Base-by-base conservation (phyloP, 139 green algal genomes). In the Limnomonas spitsbergensis region DNA sequence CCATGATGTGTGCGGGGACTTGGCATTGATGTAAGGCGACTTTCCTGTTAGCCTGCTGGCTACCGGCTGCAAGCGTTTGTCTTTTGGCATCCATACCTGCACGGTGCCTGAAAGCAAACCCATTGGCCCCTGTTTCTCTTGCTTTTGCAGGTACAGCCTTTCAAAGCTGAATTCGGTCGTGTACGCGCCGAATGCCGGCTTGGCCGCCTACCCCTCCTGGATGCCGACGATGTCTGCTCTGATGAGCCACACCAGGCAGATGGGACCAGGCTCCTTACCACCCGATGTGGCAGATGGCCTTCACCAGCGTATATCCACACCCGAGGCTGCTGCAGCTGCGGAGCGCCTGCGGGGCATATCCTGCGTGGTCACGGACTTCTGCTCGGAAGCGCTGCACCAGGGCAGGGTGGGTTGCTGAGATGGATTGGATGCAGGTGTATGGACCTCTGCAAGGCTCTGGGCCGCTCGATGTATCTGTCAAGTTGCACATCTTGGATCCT, bases 201-300 rank as follows among this genome's bases (percentile, higher is more conserved):
- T 76, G 27, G 70, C 70, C 26, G 70, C 70, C 40, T 76, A 76
- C n/a, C 38, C 70, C 20, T 76, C 70, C 26, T 76, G 70, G 70
- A 4, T 66, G 24, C 38, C 38, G 4, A 76, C 70, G 4, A 34
- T 76, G 40, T 38, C 3, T 20, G 26, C 31, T n/a, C 38, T 76
- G 40, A n/a, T n/a, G n/a, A n/a, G n/a, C n/a, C n/a, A n/a, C n/a
- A n/a, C n/a, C n/a, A n/a, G n/a, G n/a, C n/a, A n/a, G n/a, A n/a
- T n/a, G n/a, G n/a, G n/a, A n/a, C n/a, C n/a, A n/a, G n/a, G n/a
- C n/a, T n/a, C n/a, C n/a, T n/a, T n/a, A n/a, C n/a, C n/a, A n/a
- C n/a, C n/a, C n/a, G n/a, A n/a, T n/a, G n/a, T n/a, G n/a, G n/a
- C n/a, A n/a, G n/a, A n/a, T n/a, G n/a, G n/a, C n/a, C n/a, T n/a